Base-by-base conservation (phyloP, 2,329 filamentous ascomycete species). In the Pseudocercospora fuligena region DNA sequence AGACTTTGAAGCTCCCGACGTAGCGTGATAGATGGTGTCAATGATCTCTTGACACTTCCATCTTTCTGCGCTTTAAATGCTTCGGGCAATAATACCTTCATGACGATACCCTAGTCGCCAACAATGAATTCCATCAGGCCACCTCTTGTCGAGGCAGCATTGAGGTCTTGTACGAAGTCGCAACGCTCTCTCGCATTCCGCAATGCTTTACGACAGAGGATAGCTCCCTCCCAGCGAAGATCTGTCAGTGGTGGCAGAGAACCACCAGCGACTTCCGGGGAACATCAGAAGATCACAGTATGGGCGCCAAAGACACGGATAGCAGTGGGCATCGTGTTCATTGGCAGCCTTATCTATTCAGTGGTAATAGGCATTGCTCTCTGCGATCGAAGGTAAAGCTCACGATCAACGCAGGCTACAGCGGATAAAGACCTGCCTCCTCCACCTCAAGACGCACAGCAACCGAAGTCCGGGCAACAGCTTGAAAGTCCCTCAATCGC, bases 401-500 rank as follows among this genome's bases (percentile, higher is more conserved):
- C 23, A 25, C 57, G n/a, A 14, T n/a, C 3, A 21, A 25, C 19
- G 14, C 69, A 81, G 79, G 73, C 72, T 61, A 79, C 80, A 70
- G 80, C 78, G 66, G 74, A 79, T 64, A 75, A 79, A 43, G 60
- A 62, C 25, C 7, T 63, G 4, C 61, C 69, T 11, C 51, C 23
- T 27, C 54, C 66, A 46, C 36, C 54, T 49, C 40, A 66, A 16
- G 23, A 47, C 21, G 27, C 46, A 7, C 25, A 56, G 36, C 51
- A 49, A 14, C 69, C 69, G 16, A 60, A 56, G 40, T 60, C 67
- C 16, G 72, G 69, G 2, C 72, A 80, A 65, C 75, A 82, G 71
- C 76, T 80, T 75, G 91, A 94, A 73, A 76, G 82, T 56, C 85
- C 91, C 31, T 87, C 90, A 47, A 92, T 97, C 72, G 93, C 93